A percentile compares a stretch with the other conserved stretches of the same genome.
These are phyloP conservation scores for Paecilomyces niveus DNA, from an alignment of 2,329 filamentous ascomycete genomes.

Conservation along the genomic window DNA sequence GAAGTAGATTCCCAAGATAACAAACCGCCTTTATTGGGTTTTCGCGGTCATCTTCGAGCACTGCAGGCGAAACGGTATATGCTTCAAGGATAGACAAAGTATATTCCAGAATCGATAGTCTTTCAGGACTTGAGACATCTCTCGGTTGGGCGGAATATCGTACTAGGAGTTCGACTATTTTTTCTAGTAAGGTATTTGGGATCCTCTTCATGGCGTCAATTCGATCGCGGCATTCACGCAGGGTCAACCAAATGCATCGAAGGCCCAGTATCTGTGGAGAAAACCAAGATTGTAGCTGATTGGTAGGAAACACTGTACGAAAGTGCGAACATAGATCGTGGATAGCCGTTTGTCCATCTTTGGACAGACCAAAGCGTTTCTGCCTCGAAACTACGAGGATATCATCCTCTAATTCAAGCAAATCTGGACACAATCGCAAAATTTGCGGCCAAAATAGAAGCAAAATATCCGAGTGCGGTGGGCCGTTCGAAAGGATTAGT, in stretches of 20 bases:
- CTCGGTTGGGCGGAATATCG: conserved; percentile 11
- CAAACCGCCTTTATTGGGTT: conserved; percentile 22
- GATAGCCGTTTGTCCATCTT: conserved; percentile 21
- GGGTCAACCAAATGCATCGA: conserved; percentile 22
- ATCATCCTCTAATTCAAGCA: conserved; percentile 23
- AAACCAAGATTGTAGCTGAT: conserved; percentile 11
- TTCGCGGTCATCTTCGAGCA: conserved; percentile 18
- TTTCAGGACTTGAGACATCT: conserved; percentile 3
- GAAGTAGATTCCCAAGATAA: conserved; percentile 34
- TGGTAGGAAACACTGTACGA: conserved; percentile 18
- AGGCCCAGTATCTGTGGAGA: conserved; percentile 28
- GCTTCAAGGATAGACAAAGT: conserved; percentile 32
- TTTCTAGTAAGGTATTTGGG: conserved; percentile 17
- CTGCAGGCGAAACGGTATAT: conserved; percentile 23
- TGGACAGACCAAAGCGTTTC: conserved; percentile 20
- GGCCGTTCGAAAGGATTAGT: conserved; percentile 20
- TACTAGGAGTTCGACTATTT: conserved; percentile 23
- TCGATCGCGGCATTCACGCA: conserved; percentile 25
- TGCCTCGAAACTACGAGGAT: conserved; percentile 16
- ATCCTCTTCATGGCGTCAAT: conserved; percentile 20
- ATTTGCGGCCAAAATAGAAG: conserved; percentile 25
- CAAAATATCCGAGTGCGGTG: conserved; percentile 20
- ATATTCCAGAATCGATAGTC: conserved; percentile 16
- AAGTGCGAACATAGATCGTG: conserved; percentile 17
- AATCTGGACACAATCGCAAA: conserved; percentile 15